A percentile compares a stretch with the other conserved stretches of the same genome.
Conservation (phyloP, 2,329 filamentous ascomycete genomes). For the Fusarium begoniae region DNA sequence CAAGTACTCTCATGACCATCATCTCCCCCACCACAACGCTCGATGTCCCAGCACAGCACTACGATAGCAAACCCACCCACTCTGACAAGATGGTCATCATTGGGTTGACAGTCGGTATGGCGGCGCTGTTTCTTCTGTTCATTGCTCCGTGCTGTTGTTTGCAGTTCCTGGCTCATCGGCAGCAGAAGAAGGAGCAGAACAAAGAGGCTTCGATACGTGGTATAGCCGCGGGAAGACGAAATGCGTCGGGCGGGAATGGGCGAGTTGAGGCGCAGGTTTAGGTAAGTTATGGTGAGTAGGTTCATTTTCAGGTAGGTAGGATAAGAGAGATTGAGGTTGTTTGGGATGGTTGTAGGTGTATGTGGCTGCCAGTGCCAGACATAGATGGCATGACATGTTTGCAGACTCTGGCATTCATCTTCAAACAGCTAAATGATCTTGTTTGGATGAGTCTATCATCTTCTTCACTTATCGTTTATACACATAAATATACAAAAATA, state of each 20-base stretch:
- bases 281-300: neutral
- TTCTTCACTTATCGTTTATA: neutral
- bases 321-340: neutral
- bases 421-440: too few species aligned
- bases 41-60: neutral
- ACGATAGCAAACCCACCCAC: neutral
- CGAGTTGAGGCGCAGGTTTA: neutral
- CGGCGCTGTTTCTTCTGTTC: conserved; percentile 3
- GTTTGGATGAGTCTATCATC: rapidly evolving
- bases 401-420: neutral
- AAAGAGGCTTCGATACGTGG: neutral
- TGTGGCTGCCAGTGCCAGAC: neutral
- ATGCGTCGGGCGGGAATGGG: neutral
- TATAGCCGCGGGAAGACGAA: neutral
- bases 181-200: neutral
- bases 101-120: neutral
- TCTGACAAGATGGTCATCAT: neutral
- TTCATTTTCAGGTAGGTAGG: neutral
- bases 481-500: neutral
- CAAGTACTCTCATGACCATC: conserved; percentile 3
- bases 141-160: conserved; percentile 16
- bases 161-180: conserved; percentile 1
- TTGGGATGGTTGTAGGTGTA: neutral
- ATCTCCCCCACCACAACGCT: neutral
- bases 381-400: neutral